Conservation (phyloP, 2,329 filamentous ascomycete species). For the Drechslera avenae region DNA sequence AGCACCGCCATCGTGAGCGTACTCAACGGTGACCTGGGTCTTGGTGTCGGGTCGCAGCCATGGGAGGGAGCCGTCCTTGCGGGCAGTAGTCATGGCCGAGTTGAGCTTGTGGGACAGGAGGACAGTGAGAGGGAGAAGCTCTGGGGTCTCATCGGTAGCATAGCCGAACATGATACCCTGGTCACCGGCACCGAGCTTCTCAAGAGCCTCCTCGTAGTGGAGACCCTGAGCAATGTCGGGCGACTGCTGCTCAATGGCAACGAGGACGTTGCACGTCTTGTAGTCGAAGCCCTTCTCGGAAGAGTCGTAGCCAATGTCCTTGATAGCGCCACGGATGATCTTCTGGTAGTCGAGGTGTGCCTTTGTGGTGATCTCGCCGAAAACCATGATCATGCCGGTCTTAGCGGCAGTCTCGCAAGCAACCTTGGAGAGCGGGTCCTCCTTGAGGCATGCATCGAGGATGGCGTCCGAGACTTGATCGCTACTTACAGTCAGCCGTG, state of each 20-base stretch:
- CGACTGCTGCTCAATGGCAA: slow-evolving; percentile 99
- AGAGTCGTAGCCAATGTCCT: slow-evolving; percentile 98
- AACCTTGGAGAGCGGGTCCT: slow-evolving; percentile 96
- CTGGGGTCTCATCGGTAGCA: slow-evolving; percentile 97
- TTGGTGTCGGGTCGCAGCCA: slow-evolving; percentile 99
- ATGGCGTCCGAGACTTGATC: slow-evolving; percentile 98
- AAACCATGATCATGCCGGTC: slow-evolving; percentile 96
- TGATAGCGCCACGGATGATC: slow-evolving; percentile 90
- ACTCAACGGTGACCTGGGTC: slow-evolving; percentile 99
- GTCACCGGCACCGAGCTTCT: slow-evolving; percentile 98
- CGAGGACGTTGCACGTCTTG: slow-evolving; percentile 98
- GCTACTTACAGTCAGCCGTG: slow-evolving; percentile 49
- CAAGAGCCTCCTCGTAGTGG: slow-evolving; percentile 95
- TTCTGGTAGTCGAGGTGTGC: slow-evolving; percentile 96
- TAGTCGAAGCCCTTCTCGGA: slow-evolving; percentile 99
- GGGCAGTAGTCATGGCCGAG: slow-evolving; percentile 87
- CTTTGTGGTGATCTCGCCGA: slow-evolving; percentile 91
- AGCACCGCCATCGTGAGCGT: slow-evolving; percentile 93
- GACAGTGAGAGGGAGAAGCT: slow-evolving; percentile 93
- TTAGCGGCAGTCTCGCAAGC: slow-evolving; percentile 99
- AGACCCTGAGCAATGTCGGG: slow-evolving; percentile 99
- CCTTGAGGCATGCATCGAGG: slow-evolving; percentile 93
- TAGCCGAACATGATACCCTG: slow-evolving; percentile 99
- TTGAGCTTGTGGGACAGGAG: slow-evolving; percentile 97
- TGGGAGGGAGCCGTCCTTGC: slow-evolving; percentile 82